Percentiles rank a stretch among this genome's conserved stretches.
Conservation (phyloP, 73 alveolate genomes). For the Paramecium bursaria region DNA sequence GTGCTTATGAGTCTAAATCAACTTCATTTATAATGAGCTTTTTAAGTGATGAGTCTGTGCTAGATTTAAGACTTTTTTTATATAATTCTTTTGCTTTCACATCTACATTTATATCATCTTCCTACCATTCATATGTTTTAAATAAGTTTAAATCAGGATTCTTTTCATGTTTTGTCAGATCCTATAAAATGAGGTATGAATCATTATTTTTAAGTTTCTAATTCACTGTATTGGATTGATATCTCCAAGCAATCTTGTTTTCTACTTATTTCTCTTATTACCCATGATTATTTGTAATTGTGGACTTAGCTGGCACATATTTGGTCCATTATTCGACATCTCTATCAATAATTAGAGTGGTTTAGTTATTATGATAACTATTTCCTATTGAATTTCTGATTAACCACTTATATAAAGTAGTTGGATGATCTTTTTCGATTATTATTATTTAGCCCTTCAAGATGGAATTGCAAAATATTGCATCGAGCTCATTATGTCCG, state of each 20-base stretch:
- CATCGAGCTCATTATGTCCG: slow-evolving; percentile 59
- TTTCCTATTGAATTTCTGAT: slow-evolving; percentile 29
- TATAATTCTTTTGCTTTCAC: background rate
- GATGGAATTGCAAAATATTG: background rate
- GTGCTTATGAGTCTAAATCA: background rate
- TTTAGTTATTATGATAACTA: slow-evolving; percentile 13
- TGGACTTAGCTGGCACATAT: background rate
- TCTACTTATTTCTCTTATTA: background rate
- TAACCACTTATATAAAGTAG: slow-evolving; percentile 29
- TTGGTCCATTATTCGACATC: slow-evolving; percentile 3
- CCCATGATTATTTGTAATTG: background rate
- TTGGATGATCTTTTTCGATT: slow-evolving; percentile 35
- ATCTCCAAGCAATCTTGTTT: slow-evolving; percentile 49
- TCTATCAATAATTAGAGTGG: background rate
- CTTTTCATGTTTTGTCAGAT: background rate
- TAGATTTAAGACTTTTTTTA: slow-evolving; percentile 4
- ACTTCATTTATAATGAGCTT: slow-evolving; percentile 11
- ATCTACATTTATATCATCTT: background rate
- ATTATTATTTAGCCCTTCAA: slow-evolving; percentile 32
- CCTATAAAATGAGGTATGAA: background rate
- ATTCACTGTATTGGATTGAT: background rate
- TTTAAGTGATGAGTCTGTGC: slow-evolving; percentile 30
- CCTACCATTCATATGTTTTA: background rate
- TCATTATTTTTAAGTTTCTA: slow-evolving; percentile 28
- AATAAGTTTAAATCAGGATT: background rate